Conservation (phyloP, 345 rosid species). For the Streptanthus diversifolius region DNA sequence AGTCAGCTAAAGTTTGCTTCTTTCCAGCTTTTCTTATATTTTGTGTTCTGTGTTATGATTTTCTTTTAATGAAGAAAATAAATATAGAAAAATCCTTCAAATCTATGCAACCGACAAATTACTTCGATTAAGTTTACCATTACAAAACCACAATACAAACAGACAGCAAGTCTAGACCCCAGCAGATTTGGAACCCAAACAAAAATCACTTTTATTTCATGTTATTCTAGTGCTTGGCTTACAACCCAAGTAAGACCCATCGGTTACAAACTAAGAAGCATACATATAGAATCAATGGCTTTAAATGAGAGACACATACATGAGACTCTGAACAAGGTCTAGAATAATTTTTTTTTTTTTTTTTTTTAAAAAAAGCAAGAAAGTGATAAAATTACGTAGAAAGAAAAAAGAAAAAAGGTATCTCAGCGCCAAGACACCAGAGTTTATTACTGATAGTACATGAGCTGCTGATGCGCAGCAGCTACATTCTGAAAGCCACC, state of each 20-base stretch:
- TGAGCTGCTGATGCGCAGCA: slow-evolving; percentile 79
- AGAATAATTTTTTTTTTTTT: too few species aligned
- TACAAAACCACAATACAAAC: background rate
- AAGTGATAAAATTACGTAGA: background rate
- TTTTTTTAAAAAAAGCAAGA: slow-evolving; percentile 8
- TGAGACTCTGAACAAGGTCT: slow-evolving; percentile 21
- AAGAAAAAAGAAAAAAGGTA: background rate
- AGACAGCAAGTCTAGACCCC: background rate
- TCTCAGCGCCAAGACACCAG: background rate
- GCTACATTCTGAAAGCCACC: slow-evolving; percentile 76
- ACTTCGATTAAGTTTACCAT: background rate
- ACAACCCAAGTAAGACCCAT: slow-evolving; percentile 1
- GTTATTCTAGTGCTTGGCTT: slow-evolving; percentile 13
- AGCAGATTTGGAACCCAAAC: background rate
- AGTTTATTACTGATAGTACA: slow-evolving; percentile 65
- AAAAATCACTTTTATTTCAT: slow-evolving; percentile 14
- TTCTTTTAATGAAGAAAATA: too few species aligned
- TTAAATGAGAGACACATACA: slow-evolving; percentile 18
- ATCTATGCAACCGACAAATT: background rate
- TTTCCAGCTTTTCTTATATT: too few species aligned
- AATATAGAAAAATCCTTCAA: background rate
- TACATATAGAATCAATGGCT: slow-evolving; percentile 12
- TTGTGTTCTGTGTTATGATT: too few species aligned
- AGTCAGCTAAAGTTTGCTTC: too few species aligned
- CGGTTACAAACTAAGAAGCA: slow-evolving; percentile 20